These are phyloP conservation scores for Exophiala sideris DNA, from an alignment of 2,329 filamentous ascomycete species.

Conservation along the genomic window DNA sequence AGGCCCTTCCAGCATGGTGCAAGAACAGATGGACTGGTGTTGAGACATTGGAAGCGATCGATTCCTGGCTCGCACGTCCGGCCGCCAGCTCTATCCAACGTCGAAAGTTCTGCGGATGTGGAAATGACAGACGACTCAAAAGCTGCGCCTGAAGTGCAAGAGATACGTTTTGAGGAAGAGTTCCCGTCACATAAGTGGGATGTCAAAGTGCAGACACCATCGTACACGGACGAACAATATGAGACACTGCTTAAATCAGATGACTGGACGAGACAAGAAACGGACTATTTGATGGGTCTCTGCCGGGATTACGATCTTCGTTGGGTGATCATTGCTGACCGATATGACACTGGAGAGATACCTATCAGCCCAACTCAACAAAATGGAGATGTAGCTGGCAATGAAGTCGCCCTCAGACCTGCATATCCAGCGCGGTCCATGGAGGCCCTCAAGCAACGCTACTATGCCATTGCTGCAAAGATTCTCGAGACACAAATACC, in stretches of 20 bases:
- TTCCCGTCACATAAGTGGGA: constrained; percentile 82
- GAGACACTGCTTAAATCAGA: constrained; percentile 66
- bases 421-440: constrained; percentile 59
- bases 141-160: constrained; percentile 31
- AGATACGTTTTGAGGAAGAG: constrained; percentile 40
- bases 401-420: constrained; percentile 25
- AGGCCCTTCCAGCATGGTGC: constrained; percentile 72
- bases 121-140: constrained; percentile 29
- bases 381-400: constrained; percentile 34
- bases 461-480: constrained; percentile 80
- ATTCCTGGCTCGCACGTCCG: constrained; percentile 29
- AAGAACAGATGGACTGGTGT: constrained; percentile 65
- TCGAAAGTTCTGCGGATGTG: constrained; percentile 30
- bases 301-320: constrained; percentile 78
- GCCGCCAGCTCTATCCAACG: constrained; percentile 24
- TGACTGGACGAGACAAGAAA: constrained; percentile 90
- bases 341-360: constrained; percentile 65
- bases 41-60: constrained; percentile 79
- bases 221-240: constrained; percentile 87
- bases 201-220: constrained; percentile 70
- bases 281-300: constrained; percentile 78
- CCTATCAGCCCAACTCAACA: constrained; percentile 1
- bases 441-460: constrained; percentile 88
- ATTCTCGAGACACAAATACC: constrained; percentile 79
- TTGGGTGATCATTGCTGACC: constrained; percentile 89